Evolutionary conservation across 2,329 filamentous ascomycete species (phyloP), one percentile per base, ranked within the genome.

Genomic region (Claviceps purpurea): DNA sequence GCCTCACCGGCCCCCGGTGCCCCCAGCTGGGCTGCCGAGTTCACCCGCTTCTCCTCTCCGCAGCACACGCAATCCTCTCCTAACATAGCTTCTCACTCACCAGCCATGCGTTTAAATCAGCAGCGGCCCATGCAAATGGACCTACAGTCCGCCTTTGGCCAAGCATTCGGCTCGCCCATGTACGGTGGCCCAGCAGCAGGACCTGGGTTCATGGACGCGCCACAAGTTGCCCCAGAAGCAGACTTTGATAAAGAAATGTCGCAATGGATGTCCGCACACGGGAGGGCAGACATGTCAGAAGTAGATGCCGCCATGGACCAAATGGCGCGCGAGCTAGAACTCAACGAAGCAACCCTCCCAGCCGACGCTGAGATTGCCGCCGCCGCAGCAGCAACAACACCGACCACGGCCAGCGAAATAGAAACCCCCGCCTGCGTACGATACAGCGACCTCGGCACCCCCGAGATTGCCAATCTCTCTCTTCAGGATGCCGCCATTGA

Each of bases 291-390:
- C 42, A 70, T 71, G 62, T 60, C 64, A 24, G 61, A 70, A 37
- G 68, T 72, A 3, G 68, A 72, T 49, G 68, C 68, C 20, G 65
- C 67, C 50, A 72, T 73, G 67, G 69, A 72, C 39, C 63, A 69
- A 51, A 65, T 73, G 57, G 70, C 70, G 5, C 63, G 61, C 13
- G 68, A 73, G 51, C 59, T 72, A 8, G 68, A 70, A 42, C 60
- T 65, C 51, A 65, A 64, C 55, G 64, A 69, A n/a, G 58, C 61
- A 10, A 55, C 57, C 3, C 56, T 65, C 37, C 58, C 60, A 3
- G 54, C 62, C 4, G 52, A 58, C 3, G 60, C 52, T 5, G 47
- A 34, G 16, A 45, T 48, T 7, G 22, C 47, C 10, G 41, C 47
- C 10, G 41, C 50, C 5, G 42, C 49, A 2, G 14, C 20, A 13